These are phyloP conservation scores for Leccinum boreale DNA, from an alignment of 768 basidiomycete species.

Conservation along the genomic window DNA sequence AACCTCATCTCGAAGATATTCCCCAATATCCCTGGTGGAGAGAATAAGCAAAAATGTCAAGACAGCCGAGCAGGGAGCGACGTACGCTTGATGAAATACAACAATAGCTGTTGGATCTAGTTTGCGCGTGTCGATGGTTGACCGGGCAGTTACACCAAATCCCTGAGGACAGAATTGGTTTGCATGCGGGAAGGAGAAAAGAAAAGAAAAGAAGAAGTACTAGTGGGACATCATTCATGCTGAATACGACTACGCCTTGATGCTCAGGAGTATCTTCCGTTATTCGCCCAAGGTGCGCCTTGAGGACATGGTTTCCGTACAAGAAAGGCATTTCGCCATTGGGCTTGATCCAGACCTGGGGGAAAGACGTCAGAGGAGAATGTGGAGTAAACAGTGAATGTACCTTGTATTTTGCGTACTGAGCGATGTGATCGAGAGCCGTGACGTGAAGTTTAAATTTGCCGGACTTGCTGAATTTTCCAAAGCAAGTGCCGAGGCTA, in stretches of 20 bases:
- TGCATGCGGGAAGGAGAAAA: conserved; percentile 1
- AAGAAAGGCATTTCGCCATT: conserved; percentile 99
- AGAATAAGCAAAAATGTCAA: conserved; percentile 5
- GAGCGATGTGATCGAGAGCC: conserved; percentile 86
- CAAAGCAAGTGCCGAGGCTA: conserved; percentile 93
- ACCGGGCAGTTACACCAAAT: conserved; percentile 95
- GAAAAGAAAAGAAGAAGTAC: conserved; percentile 39
- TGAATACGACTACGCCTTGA: conserved; percentile 95
- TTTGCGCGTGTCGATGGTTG: conserved; percentile 95
- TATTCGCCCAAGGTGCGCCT: conserved; percentile 97
- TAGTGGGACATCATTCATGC: conserved; percentile 92
- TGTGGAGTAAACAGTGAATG: conserved; percentile 10
- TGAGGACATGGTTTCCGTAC: conserved; percentile 97
- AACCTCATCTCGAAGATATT: conserved; percentile 97
- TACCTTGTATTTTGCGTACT: conserved; percentile 98
- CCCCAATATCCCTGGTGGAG: conserved; percentile 81
- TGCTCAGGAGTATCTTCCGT: conserved; percentile 99
- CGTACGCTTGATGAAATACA: conserved; percentile 95
- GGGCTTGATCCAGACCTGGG: conserved; percentile 96
- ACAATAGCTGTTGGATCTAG: conserved; percentile 95
- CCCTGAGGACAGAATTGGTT: conserved; percentile 51
- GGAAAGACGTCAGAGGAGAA: background rate
- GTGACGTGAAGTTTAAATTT: conserved; percentile 98
- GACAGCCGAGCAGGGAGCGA: background rate
- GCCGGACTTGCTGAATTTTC: conserved; percentile 95